Evolutionary conservation across 2,329 filamentous ascomycete genomes (phyloP), one percentile per base, ranked within the genome.

Genomic region (Sporothrix protearum): DNA sequence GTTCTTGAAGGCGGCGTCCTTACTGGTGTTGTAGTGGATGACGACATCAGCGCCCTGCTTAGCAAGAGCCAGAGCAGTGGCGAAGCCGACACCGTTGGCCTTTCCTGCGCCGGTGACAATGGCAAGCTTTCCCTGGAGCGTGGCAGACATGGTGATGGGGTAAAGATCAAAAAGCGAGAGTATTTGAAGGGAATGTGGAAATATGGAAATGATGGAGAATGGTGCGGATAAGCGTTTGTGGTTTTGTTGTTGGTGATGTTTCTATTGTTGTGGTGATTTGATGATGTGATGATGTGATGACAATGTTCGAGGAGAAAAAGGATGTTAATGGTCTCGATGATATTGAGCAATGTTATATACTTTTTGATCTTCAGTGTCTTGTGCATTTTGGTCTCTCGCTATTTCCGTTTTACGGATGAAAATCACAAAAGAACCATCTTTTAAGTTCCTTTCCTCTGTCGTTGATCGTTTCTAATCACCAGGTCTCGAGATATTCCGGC

Each of bases 91-190:
- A 16, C 74, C 74, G 55, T 74, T 75, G 53, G 68, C 25, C 71
- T 75, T 75, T 33, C 73, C 59, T 28, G 74, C 73, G n/a, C 74
- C 74, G 7, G 74, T 75, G 61, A 75, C 73, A 51, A 74, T 75
- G 63, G 73, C 74, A 19, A 75, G 70, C 55, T 75, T 75, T 59
- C 74, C 74, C 45, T 74, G 66, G 45, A 75, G 36, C 3, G 57
- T 49, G 55, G 63, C 42, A 30, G 71, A 69, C 72, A 73, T 73
- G 49, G 39, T 73, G 68, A 25, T 33, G 67, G 6, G 2, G 14
- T 33, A n/a, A 14, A 7, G 30, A 28, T 57, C n/a, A n/a, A 19
- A 57, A 9, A 53, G n/a, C 25, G 30, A 16, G 25, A 36, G 45
- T 19, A 25, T 22, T 9, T 30, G 28, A 16, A 8, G 8, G 3